Conservation (phyloP, 805 yeast species). For the Cyberlindnera samutprakarnensis region DNA sequence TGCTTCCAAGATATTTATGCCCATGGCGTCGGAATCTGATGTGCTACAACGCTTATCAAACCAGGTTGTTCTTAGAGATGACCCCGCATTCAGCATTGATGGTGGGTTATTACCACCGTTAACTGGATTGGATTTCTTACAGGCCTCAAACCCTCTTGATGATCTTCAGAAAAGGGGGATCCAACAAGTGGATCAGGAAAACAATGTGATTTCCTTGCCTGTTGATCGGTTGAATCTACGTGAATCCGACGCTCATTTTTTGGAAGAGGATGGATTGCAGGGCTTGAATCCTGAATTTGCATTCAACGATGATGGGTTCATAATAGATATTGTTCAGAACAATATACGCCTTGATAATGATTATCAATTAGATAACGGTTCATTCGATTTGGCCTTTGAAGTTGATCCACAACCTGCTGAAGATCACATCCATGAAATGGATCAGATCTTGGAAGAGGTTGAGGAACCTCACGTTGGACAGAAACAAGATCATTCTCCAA, state of each 20-base stretch:
- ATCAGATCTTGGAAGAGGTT: slow-evolving; percentile 1
- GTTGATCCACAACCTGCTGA: slow-evolving; percentile 3
- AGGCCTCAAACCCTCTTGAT: slow-evolving; percentile 1
- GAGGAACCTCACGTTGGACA: neutral
- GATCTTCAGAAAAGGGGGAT: slow-evolving; percentile 7
- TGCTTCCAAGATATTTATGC: slow-evolving; percentile 5
- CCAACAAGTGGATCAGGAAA: slow-evolving; percentile 12
- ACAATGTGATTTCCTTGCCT: slow-evolving; percentile 9
- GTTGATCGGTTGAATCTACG: slow-evolving; percentile 1
- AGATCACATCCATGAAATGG: slow-evolving; percentile 11
- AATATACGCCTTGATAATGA: slow-evolving; percentile 3
- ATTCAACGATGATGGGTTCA: slow-evolving; percentile 21
- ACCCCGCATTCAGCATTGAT: slow-evolving; percentile 29
- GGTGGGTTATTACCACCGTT: slow-evolving; percentile 23
- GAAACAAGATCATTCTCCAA: neutral
- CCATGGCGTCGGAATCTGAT: slow-evolving; percentile 1
- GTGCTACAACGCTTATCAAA: neutral
- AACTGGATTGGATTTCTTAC: slow-evolving; percentile 13
- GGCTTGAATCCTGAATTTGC: slow-evolving; percentile 18
- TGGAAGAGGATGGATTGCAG: slow-evolving; percentile 10
- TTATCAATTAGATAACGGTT: no score
- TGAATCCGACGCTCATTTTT: slow-evolving; percentile 3
- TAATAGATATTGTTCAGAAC: slow-evolving; percentile 9
- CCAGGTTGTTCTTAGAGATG: slow-evolving; percentile 26
- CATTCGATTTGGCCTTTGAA: slow-evolving; percentile 6